Base-by-base conservation (phyloP, 1,139 yeast genomes). In the Martiniozyma asiatica region DNA sequence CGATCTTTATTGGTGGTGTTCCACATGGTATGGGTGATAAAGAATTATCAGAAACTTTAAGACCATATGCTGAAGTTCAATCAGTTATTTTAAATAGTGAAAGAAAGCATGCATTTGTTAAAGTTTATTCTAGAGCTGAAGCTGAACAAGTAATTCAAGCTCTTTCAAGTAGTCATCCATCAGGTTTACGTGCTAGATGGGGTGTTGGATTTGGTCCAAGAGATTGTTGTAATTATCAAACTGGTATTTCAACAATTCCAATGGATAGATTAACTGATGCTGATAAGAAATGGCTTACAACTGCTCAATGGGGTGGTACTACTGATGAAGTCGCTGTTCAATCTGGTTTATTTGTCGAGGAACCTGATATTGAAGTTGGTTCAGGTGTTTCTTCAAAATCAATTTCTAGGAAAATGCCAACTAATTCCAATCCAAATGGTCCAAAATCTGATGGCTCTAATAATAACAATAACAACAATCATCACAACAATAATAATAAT, bases 151-250 rank as follows among this genome's bases (percentile, higher is more conserved):
- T 85, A 16, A 64, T 64, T 40, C 61, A 63, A 37, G 63, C 63
- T 17, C 44, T 48, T 29, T 43, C 52, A 4, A 42, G 43, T 25
- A 44, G 47, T 19, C 55, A 50, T 37, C 51, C 53, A 10, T 44
- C 52, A 31, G 76, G 77, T 5, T 69, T 73, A 50, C 81, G 89
- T 59, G 82, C 93, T 8, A 70, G 96, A 51, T 89, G 98, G 98
- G 98, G 97, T 43, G 97, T 89, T 41, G 98, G 98, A 2, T 89
- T 82, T 51, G 98, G 98, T 4, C 98, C 98, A 31, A 74, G 98
- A 62, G 97, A 89, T 53, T 87, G 97, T 60, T 84, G 95, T 55
- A 92, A 89, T 55, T 89, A 89, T 54, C 89, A 79, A 50, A 77
- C 78, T 36, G 98, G 98, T 39, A 66, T 78, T 26, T 79, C 94